Evolutionary conservation across 805 yeast genomes (phyloP).

Genomic region (Komagataella phaffii): DNA sequence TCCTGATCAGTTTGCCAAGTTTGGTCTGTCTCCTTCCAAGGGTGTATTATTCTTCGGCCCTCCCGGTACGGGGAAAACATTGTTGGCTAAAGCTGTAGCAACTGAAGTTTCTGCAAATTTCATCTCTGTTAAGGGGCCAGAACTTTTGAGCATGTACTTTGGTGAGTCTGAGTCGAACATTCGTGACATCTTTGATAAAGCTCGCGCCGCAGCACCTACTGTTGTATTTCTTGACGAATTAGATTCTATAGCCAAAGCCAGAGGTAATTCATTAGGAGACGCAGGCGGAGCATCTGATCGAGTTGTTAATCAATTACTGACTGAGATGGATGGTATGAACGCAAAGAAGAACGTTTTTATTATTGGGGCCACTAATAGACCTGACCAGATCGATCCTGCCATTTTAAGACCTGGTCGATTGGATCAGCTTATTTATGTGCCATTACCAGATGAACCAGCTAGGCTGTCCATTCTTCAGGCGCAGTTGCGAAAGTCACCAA

Average conservation of each 20-base stretch:
- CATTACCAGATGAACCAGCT: slow-evolving; percentile 92
- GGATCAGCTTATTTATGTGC: slow-evolving; percentile 96
- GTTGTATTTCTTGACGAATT: slow-evolving; percentile 97
- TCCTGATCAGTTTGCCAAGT: slow-evolving; percentile 97
- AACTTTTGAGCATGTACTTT: slow-evolving; percentile 94
- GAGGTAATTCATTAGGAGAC: slow-evolving; percentile 86
- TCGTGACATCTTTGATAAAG: slow-evolving; percentile 95
- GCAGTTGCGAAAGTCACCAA: slow-evolving; percentile 95
- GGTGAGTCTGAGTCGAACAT: slow-evolving; percentile 97
- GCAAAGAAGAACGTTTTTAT: slow-evolving; percentile 98
- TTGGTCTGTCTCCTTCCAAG: slow-evolving; percentile 94
- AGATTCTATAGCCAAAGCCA: slow-evolving; percentile 93
- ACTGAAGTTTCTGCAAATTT: slow-evolving; percentile 98
- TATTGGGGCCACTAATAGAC: slow-evolving; percentile 98
- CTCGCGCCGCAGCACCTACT: slow-evolving; percentile 99
- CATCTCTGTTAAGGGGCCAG: slow-evolving; percentile 95
- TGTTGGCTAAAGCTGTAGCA: slow-evolving; percentile 97
- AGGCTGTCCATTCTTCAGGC: slow-evolving; percentile 89
- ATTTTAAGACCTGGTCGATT: slow-evolving; percentile 97
- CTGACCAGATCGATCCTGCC: slow-evolving; percentile 99
- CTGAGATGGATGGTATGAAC: slow-evolving; percentile 99
- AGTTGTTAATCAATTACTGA: slow-evolving; percentile 88
- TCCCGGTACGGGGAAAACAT: slow-evolving; percentile 99
- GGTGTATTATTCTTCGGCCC: slow-evolving; percentile 99
- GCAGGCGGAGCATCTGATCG: slow-evolving; percentile 96